Conservation (phyloP, 768 basidiomycete genomes). For the Podaxis carcinomalis region DNA sequence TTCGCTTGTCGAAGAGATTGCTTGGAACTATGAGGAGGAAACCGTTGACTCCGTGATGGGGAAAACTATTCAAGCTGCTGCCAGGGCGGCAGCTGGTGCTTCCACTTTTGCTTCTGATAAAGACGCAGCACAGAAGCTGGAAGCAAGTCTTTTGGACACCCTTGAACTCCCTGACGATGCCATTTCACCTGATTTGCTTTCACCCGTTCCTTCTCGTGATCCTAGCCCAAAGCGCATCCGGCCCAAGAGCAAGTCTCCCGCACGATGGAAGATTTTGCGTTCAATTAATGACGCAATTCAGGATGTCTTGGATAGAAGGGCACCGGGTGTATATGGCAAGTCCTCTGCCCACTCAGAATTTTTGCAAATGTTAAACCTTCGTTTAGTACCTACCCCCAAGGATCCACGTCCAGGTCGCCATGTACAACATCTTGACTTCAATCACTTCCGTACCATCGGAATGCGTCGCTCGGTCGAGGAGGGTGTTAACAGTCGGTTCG, state of each 20-base stretch:
- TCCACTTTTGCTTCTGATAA: constrained; percentile 30
- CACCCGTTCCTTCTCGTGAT: constrained; percentile 78
- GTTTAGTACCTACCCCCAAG: constrained; percentile 58
- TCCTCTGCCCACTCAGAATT: constrained; percentile 12
- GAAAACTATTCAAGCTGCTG: constrained; percentile 62
- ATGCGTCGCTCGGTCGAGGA: constrained; percentile 92
- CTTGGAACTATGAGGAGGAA: constrained; percentile 68
- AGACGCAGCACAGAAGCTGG: constrained; percentile 46
- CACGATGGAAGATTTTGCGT: constrained; percentile 78
- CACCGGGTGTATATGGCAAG: constrained; percentile 72
- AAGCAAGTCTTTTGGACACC: constrained; percentile 55
- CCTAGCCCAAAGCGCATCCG: constrained; percentile 76
- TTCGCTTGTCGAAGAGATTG: constrained; percentile 72
- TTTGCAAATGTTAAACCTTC: constrained; percentile 8
- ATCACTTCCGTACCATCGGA: constrained; percentile 95
- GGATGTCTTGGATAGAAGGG: constrained; percentile 55
- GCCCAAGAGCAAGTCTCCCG: constrained; percentile 75
- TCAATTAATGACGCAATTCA: constrained; percentile 78
- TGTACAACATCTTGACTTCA: constrained; percentile 88
- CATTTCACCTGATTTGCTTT: constrained; percentile 71
- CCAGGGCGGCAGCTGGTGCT: constrained; percentile 55
- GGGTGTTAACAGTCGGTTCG: constrained; percentile 84
- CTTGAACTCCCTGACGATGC: constrained; percentile 62
- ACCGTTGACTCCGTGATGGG: constrained; percentile 62
- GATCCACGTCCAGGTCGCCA: constrained; percentile 77